Base-by-base conservation (phyloP, 768 basidiomycete genomes). In the Psilocybe cubensis region DNA sequence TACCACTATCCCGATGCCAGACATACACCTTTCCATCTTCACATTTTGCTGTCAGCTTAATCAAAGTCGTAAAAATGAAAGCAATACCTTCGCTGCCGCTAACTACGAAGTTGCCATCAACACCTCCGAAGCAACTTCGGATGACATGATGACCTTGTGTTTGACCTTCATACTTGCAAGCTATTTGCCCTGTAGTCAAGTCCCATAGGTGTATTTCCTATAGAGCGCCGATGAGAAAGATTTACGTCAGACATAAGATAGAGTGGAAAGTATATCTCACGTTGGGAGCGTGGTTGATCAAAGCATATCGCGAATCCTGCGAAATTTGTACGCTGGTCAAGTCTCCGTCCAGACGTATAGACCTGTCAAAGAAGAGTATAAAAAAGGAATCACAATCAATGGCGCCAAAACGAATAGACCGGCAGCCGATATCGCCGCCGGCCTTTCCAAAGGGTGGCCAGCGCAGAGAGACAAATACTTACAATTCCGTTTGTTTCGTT, bases 141-240 rank as follows among this genome's bases (percentile, higher is more conserved):
- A 98, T 91, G 60, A 97, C 86, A 71, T 94, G 91, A 25, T 83
- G 80, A 2, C 86, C 85, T 70, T 96, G 94, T 27, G 81, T 83
- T 60, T 97, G 96, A 7, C 95, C 97, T 3, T 85, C 84, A 68
- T 89, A 96, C 72, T 87, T 94, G 58, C 90, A 87, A 23, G 88
- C 80, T 56, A 92, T 77, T 50, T 83, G 83, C 23, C 83, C 84
- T 24, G 85, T 79, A 24, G 83, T 77, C 52, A 98, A 79, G 68
- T 94, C 88, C 88, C 92, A 93, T 59, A 97, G 74, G 62, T 92
- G 89, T 41, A 98, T 84, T 72, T 97, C 96, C 96, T 98, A 66
- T 38, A 57, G 61, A 62, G 21, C 33, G 43, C 50, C 47, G 29
- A 52, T 54, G 56, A 45, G 45, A 52, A 60, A 41, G 35, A 38